Base-by-base conservation (phyloP, 1,284 basidiomycete species). In the Ceratobasidium sp. region DNA sequence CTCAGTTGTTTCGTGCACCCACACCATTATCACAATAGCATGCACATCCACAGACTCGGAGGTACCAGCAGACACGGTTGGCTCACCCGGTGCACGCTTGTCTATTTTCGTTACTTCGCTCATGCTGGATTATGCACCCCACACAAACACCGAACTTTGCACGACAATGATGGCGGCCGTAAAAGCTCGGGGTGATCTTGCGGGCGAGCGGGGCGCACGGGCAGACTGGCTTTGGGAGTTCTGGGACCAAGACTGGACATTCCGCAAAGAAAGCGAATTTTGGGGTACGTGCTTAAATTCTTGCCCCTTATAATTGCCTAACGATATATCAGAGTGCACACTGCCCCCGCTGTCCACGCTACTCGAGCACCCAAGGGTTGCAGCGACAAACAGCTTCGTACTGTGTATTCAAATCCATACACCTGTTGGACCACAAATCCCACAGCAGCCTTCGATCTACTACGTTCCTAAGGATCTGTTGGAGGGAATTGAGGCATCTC, bases 211-310 rank as follows among this genome's bases (percentile, higher is more conserved):
- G 9, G 87, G 88, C 14, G 86, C 88, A 0, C 87, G 89, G 43
- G 83, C 88, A n/a, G 85, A 88, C 43, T 92, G 89, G 88, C 81
- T 88, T 32, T 92, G 90, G 90, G 87, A 90, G 73, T 82, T 81
- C 74, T 88, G 87, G 86, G 84, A 89, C 74, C 84, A 83, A 73
- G 87, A 88, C 72, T 89, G 87, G 85, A 82, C 86, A 1, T 90
- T 92, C 80, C 81, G 88, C 69, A 84, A 85, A 73, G 87, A 88
- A 74, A 85, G 85, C 71, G 90, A 92, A 81, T 89, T 91, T 50
- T 91, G 88, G 87, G 87, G 89, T 90, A 76, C 75, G 82, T 46
- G 3, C n/a, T 18, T 75, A n/a, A 78, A 32, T 60, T 16, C 46
- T 48, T 23, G 36, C 4, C 21, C 26, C 14, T 14, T 1, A 0